Percentiles rank a stretch among this genome's conserved stretches.
These are phyloP conservation scores for Candida taoyuanica DNA, from an alignment of 805 yeast species.

Conservation along the genomic window DNA sequence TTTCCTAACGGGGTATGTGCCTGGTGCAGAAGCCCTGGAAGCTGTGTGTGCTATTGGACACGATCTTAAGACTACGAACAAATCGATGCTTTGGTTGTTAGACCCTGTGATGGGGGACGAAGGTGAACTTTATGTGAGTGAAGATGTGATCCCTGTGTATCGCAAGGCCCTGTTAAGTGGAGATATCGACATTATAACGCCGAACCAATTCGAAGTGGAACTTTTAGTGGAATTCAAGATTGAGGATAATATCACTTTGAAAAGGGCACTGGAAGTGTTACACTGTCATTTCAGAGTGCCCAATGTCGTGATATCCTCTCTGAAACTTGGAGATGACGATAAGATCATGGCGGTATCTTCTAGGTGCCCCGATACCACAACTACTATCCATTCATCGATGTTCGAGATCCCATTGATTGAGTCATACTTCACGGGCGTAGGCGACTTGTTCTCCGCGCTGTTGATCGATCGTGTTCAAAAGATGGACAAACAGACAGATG, in stretches of 20 bases:
- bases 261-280: conserved; percentile 41
- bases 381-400: conserved; percentile 8
- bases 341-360: conserved; percentile 21
- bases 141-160: conserved; percentile 56
- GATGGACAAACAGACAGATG: conserved; percentile 3
- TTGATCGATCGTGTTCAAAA: conserved; percentile 56
- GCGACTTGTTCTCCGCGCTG: conserved; percentile 83
- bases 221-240: conserved; percentile 53
- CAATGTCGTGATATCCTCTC: conserved; percentile 65
- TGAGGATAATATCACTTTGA: conserved; percentile 33
- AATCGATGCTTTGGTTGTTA: conserved; percentile 47
- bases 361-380: conserved; percentile 5
- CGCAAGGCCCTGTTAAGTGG: conserved; percentile 39
- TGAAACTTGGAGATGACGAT: conserved; percentile 29
- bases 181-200: conserved; percentile 71
- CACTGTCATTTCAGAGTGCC: conserved; percentile 47
- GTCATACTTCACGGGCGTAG: conserved; percentile 92
- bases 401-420: conserved; percentile 59
- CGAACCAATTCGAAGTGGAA: conserved; percentile 88
- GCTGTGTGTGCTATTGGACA: conserved; percentile 38
- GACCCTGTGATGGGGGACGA: conserved; percentile 86
- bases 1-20: conserved; percentile 63
- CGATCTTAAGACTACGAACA: conserved; percentile 32
- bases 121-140: conserved; percentile 61
- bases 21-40: conserved; percentile 47